phyloP scores from a whole-genome alignment of 2,329 filamentous ascomycete genomes.

The Aureobasidium sp. region DNA sequence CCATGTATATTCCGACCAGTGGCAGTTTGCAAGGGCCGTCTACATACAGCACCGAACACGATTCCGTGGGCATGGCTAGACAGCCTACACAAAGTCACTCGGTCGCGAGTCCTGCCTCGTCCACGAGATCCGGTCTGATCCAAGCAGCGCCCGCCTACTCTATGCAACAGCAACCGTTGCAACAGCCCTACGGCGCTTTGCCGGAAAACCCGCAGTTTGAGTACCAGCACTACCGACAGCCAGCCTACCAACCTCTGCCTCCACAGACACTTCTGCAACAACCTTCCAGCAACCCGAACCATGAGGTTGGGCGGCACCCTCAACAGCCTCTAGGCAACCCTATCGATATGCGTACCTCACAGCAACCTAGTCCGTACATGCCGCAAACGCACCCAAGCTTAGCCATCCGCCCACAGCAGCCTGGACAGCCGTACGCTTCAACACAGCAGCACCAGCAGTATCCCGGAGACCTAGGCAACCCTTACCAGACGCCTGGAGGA shows the following conservation, averaged over 20 bases:
- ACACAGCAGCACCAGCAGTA: background rate
- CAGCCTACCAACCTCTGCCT: background rate
- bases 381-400: background rate
- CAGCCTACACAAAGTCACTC: constrained; percentile 3
- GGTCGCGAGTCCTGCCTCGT: background rate
- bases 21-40: background rate
- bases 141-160: background rate
- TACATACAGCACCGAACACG: background rate
- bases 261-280: background rate
- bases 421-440: background rate
- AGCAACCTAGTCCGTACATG: background rate
- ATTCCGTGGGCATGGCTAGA: background rate
- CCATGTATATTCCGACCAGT: background rate
- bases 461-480: background rate
- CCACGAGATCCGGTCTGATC: background rate
- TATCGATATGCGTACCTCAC: background rate
- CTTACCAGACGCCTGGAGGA: background rate
- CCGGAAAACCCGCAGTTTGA: background rate
- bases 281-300: background rate
- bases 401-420: background rate
- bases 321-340: background rate
- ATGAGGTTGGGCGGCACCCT: background rate
- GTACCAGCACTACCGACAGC: background rate
- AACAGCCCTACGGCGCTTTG: background rate
- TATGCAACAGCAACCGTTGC: background rate